phyloP scores from a whole-genome alignment of 139 green algal species.

The Mesostigma viride region DNA sequence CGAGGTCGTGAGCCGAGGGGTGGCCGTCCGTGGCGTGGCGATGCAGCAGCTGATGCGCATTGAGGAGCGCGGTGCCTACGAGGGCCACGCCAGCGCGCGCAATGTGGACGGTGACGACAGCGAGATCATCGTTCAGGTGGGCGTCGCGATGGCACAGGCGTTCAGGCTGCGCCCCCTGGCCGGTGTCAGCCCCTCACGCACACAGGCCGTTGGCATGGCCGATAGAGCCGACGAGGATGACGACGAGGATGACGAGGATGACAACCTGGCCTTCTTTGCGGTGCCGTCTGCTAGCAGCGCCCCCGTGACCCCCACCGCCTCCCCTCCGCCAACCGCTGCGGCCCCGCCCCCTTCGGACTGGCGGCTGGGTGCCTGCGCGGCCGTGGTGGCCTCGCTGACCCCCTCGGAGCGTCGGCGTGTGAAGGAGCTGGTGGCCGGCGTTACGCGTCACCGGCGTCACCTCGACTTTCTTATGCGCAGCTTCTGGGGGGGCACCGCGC shows the following conservation, averaged over 20 bases:
- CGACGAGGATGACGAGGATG: not conserved
- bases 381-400: not conserved
- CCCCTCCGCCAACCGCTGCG: not conserved
- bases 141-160: too few species aligned
- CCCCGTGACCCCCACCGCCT: not conserved
- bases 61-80: constrained; percentile 6
- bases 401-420: constrained; percentile 16
- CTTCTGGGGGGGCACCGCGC: constrained; percentile 19
- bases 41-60: constrained; percentile 11
- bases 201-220: not conserved
- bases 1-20: too few species aligned
- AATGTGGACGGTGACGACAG: too few species aligned
- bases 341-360: not conserved
- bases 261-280: constrained; percentile 1
- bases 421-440: constrained; percentile 55
- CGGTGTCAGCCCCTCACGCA: too few species aligned
- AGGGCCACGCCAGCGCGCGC: too few species aligned
- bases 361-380: not conserved
- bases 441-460: constrained; percentile 32
- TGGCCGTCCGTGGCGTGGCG: constrained; percentile 18
- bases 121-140: too few species aligned
- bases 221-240: not conserved
- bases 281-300: constrained; percentile 2
- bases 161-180: too few species aligned
- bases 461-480: constrained; percentile 15